phyloP scores from a whole-genome alignment of 371 early-diverging fungal genomes.

The Mortierella polycephala region DNA sequence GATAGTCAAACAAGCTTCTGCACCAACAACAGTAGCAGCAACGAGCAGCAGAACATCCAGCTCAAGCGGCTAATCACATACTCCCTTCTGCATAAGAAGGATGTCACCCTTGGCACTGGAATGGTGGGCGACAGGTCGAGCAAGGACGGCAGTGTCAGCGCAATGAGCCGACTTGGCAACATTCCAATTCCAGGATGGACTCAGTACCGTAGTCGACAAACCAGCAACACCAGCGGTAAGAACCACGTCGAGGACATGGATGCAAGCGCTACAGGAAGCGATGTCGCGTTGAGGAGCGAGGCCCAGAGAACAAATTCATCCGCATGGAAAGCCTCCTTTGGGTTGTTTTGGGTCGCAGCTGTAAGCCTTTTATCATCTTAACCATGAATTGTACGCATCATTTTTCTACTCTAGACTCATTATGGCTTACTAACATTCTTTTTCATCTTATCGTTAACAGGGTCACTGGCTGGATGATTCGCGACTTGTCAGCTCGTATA shows the following conservation, averaged over 20 bases:
- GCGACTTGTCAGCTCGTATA: constrained; percentile 30
- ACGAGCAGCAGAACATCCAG: not conserved
- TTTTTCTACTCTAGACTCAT: not conserved
- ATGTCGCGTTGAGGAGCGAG: not conserved
- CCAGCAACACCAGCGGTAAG: constrained; percentile 7
- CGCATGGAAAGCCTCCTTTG: constrained; percentile 45
- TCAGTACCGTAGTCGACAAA: constrained; percentile 28
- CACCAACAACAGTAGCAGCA: constrained; percentile 6
- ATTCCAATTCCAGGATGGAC: constrained; percentile 35
- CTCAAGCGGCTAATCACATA: constrained; percentile 17
- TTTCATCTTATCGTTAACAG: constrained; percentile 1
- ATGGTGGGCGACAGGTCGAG: not conserved
- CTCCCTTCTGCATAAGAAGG: constrained; percentile 17
- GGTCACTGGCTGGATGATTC: constrained; percentile 53
- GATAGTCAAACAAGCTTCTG: not conserved
- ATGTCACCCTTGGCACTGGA: constrained; percentile 3
- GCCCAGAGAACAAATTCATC: constrained; percentile 8
- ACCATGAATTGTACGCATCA: not conserved
- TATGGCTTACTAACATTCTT: not conserved
- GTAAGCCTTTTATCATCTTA: constrained; percentile 10
- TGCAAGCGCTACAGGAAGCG: constrained; percentile 6
- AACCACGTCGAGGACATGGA: constrained; percentile 14
- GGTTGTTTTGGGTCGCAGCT: constrained; percentile 43
- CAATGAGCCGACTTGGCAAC: constrained; percentile 10
- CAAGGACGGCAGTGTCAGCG: constrained; percentile 6